Evolutionary conservation across 225 moss, liverwort and hornwort species (phyloP).

Genomic region (Sphagnum tenellum): DNA sequence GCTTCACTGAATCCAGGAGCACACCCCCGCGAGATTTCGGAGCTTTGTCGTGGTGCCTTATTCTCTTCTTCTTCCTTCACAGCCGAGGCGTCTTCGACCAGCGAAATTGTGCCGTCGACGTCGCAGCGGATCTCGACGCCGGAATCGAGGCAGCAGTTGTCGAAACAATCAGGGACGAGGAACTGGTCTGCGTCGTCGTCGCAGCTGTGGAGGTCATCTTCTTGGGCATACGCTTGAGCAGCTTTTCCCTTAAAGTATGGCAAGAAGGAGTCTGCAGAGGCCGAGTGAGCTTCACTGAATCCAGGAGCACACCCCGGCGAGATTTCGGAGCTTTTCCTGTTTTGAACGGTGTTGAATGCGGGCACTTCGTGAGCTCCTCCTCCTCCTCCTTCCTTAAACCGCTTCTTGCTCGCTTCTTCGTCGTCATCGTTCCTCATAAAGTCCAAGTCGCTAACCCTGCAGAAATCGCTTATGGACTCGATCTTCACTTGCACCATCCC

Average conservation of each 20-base stretch:
- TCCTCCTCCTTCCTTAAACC: constrained; percentile 13
- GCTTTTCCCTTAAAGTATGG: constrained; percentile 36
- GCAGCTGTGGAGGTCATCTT: not conserved
- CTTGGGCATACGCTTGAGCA: constrained; percentile 13
- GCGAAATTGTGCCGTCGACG: constrained; percentile 1
- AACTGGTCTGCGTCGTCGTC: constrained; percentile 11
- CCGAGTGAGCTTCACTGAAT: too few species aligned
- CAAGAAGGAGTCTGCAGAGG: too few species aligned
- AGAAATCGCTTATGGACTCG: not conserved
- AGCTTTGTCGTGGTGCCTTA: constrained; percentile 3
- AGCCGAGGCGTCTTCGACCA: constrained; percentile 1
- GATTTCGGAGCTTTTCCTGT: not conserved
- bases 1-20: constrained; percentile 8
- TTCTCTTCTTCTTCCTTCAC: constrained; percentile 15
- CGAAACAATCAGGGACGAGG: constrained; percentile 16
- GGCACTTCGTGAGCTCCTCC: constrained; percentile 41
- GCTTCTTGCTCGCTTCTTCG: too few species aligned
- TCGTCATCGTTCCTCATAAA: too few species aligned
- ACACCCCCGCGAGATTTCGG: constrained; percentile 20
- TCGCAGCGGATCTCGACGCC: constrained; percentile 34
- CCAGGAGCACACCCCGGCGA: too few species aligned
- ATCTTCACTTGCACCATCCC: constrained; percentile 10
- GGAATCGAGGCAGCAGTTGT: constrained; percentile 11
- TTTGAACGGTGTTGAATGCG: constrained; percentile 17
- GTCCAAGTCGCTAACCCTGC: too few species aligned